Base-by-base conservation (phyloP, 2,329 filamentous ascomycete species). In the Orbilia brochopaga region DNA sequence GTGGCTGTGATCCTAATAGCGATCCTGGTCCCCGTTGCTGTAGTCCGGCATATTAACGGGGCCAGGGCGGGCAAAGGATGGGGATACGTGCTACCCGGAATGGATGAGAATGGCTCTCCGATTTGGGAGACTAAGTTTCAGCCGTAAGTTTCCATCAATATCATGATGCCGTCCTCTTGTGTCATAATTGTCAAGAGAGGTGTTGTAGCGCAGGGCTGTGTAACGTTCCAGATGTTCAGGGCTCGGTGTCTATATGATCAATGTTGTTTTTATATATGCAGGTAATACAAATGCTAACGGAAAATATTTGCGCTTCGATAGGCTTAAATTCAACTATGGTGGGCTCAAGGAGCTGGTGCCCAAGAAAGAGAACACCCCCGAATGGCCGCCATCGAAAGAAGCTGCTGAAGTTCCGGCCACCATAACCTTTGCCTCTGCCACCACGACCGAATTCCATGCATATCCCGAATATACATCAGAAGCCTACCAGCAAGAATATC, bases 261-360 rank as follows among this genome's bases (percentile, higher is more conserved):
- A n/a, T n/a, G n/a, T n/a, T n/a, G n/a, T n/a, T n/a, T n/a, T n/a
- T n/a, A n/a, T n/a, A n/a, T n/a, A n/a, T n/a, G n/a, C n/a, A n/a
- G n/a, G n/a, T n/a, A n/a, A n/a, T n/a, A n/a, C n/a, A n/a, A n/a
- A n/a, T 30, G 21, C 58, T 61, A 61, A 61, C 58, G 15, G 17
- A 15, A 3, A 4, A 42, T 2, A 30, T 27, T 15, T 30, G 3
- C 13, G 11, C 15, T 7, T n/a, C 17, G n/a, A n/a, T 32, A 70
- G 66, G 32, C 48, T 70, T 8, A 64, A 60, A 19, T 54, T 40
- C 32, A 60, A 59, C 55, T 70, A 64, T 35, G 66, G 66, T 5
- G 66, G 66, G 6, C 46, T 70, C 30, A 70, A 64, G 32, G 66
- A 70, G 37, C 59, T 70, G 8, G 66, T 70, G 11, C 59, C 66